phyloP scores from a whole-genome alignment of 345 rosid genomes.

The Diplotaxis tenuifolia region DNA sequence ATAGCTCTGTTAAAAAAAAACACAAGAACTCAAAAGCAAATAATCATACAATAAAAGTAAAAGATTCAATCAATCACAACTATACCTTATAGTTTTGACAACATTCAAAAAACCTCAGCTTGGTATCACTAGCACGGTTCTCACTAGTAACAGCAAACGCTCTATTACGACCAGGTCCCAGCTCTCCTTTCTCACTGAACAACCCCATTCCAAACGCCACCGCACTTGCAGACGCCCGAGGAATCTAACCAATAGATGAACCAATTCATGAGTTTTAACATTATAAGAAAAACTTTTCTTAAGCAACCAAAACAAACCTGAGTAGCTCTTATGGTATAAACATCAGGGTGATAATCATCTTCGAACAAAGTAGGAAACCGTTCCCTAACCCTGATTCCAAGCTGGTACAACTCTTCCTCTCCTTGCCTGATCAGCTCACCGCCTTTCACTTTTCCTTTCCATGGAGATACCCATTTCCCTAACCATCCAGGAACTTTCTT shows the following conservation, averaged over 20 bases:
- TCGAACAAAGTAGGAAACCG: slow-evolving; percentile 67
- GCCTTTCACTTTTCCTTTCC: slow-evolving; percentile 79
- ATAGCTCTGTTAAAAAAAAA: slow-evolving; percentile 44
- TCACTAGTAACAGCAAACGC: slow-evolving; percentile 88
- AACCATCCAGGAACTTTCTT: slow-evolving; percentile 71
- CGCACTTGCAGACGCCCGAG: slow-evolving; percentile 93
- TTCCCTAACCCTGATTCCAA: slow-evolving; percentile 73
- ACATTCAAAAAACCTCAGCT: slow-evolving; percentile 73
- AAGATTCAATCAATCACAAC: neutral
- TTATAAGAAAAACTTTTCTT: neutral
- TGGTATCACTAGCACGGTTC: slow-evolving; percentile 85
- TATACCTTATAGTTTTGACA: slow-evolving; percentile 91
- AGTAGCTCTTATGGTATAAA: slow-evolving; percentile 70
- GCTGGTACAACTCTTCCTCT: slow-evolving; percentile 74
- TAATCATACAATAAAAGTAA: too few species aligned
- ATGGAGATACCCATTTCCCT: slow-evolving; percentile 72
- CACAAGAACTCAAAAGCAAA: too few species aligned
- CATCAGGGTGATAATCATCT: slow-evolving; percentile 86
- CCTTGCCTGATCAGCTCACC: slow-evolving; percentile 77
- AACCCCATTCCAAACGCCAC: slow-evolving; percentile 98
- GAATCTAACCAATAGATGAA: slow-evolving; percentile 52
- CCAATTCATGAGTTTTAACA: neutral
- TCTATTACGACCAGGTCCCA: slow-evolving; percentile 75
- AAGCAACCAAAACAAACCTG: slow-evolving; percentile 47
- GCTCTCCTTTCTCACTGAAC: slow-evolving; percentile 67